These are phyloP conservation scores for Saccharomyces hybrid DNA, from an alignment of 1,139 yeast species.

Conservation along the genomic window DNA sequence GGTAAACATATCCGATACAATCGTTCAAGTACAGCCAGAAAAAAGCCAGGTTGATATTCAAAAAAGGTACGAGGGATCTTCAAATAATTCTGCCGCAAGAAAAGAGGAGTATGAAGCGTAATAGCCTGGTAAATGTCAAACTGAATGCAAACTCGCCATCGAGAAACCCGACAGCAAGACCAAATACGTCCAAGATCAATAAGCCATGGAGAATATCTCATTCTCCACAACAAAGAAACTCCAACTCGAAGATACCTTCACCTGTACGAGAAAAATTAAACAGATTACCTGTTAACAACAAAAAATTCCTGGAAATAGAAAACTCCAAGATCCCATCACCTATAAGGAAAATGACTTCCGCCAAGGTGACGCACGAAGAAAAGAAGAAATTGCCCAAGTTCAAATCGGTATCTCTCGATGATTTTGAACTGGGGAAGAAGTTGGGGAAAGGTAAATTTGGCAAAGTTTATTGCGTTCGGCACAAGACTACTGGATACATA, in stretches of 20 bases:
- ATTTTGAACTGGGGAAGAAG: slow-evolving; percentile 81
- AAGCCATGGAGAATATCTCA: slow-evolving; percentile 17
- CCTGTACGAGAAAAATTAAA: slow-evolving; percentile 6
- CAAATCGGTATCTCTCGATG: slow-evolving; percentile 31
- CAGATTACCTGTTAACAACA: background rate
- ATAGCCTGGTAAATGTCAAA: slow-evolving; percentile 19
- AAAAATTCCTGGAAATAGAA: background rate
- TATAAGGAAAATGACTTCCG: background rate
- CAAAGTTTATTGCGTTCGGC: slow-evolving; percentile 81
- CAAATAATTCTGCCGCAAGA: background rate
- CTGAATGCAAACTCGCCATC: slow-evolving; percentile 11
- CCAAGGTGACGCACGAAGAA: background rate
- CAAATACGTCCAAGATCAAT: background rate
- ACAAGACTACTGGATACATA: slow-evolving; percentile 63
- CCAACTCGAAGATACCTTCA: slow-evolving; percentile 11
- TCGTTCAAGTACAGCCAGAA: background rate
- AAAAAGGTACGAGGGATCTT: background rate
- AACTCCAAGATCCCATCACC: background rate
- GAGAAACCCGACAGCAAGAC: background rate
- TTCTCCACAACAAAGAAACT: slow-evolving; percentile 8
- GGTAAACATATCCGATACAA: too few relatives aligned
- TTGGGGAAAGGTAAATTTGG: slow-evolving; percentile 94
- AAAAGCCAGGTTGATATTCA: background rate
- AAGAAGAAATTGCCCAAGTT: background rate
- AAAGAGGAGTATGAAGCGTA: slow-evolving; percentile 12